These are phyloP conservation scores for Neurospora sp. DNA, from an alignment of 495 filamentous ascomycete genomes.

Conservation along the genomic window DNA sequence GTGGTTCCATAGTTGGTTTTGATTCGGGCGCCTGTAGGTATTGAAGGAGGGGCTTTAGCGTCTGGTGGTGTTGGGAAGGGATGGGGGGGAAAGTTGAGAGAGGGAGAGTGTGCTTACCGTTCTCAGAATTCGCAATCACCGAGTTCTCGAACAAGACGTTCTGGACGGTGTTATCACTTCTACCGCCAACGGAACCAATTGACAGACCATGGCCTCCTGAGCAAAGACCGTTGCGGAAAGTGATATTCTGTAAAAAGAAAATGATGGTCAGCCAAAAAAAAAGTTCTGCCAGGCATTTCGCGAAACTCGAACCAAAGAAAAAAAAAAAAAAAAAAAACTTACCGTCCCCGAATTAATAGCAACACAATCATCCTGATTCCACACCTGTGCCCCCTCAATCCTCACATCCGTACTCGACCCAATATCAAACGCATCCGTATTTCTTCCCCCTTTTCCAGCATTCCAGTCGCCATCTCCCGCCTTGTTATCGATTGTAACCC, in stretches of 20 bases:
- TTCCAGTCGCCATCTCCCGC: constrained; percentile 35
- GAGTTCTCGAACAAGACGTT: constrained; percentile 27
- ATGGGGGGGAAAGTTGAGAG: neutral
- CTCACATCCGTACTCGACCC: constrained; percentile 38
- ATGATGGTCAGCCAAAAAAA: neutral
- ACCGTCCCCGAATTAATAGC: constrained; percentile 50
- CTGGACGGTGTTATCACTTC: constrained; percentile 48
- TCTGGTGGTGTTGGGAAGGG: neutral
- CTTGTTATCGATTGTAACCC: constrained; percentile 51
- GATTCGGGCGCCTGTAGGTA: constrained; percentile 39
- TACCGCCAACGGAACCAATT: constrained; percentile 59
- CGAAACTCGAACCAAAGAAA: too few relatives aligned
- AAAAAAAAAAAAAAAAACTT: neutral
- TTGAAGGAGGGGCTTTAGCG: neutral
- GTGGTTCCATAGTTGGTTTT: constrained; percentile 52
- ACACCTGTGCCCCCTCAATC: constrained; percentile 45
- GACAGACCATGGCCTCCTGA: constrained; percentile 58
- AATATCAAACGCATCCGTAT: constrained; percentile 61
- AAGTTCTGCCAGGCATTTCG: too few relatives aligned
- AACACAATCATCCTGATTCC: constrained; percentile 57
- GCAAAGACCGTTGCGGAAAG: constrained; percentile 42
- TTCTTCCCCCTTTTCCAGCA: constrained; percentile 33
- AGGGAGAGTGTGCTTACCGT: constrained; percentile 17
- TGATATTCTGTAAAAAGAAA: constrained; percentile 27
- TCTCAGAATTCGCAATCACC: constrained; percentile 45